Evolutionary conservation across 768 basidiomycete species (phyloP).

Genomic region (Strobilomyces echinocephalus): DNA sequence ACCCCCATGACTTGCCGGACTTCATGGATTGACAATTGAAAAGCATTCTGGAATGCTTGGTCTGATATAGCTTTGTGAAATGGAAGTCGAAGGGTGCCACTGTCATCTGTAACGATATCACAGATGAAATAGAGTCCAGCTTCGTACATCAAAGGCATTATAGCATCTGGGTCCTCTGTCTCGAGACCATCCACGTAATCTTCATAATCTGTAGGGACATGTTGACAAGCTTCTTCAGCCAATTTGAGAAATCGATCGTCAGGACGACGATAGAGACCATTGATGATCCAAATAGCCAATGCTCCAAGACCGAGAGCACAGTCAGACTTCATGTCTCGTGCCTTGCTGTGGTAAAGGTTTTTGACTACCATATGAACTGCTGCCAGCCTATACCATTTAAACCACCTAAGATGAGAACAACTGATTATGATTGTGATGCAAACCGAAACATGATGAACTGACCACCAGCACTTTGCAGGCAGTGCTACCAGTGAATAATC

Average conservation of each 20-base stretch:
- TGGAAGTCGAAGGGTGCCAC: background rate
- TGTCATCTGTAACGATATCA: background rate
- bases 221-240: background rate
- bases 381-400: conserved; percentile 5
- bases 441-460: background rate
- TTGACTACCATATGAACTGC: background rate
- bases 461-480: background rate
- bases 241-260: background rate
- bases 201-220: background rate
- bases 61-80: conserved; percentile 3
- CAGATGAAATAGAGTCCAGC: conserved; percentile 2
- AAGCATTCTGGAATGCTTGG: background rate
- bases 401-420: background rate
- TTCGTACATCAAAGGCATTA: background rate
- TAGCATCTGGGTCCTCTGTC: background rate
- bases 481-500: background rate
- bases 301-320: background rate
- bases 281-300: background rate
- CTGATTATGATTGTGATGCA: background rate
- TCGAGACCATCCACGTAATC: background rate
- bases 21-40: background rate
- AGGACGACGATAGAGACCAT: background rate
- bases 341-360: background rate
- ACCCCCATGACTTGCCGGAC: background rate
- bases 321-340: background rate